phyloP scores from a whole-genome alignment of 768 basidiomycete genomes.

The Leccinum longicurvipes region DNA sequence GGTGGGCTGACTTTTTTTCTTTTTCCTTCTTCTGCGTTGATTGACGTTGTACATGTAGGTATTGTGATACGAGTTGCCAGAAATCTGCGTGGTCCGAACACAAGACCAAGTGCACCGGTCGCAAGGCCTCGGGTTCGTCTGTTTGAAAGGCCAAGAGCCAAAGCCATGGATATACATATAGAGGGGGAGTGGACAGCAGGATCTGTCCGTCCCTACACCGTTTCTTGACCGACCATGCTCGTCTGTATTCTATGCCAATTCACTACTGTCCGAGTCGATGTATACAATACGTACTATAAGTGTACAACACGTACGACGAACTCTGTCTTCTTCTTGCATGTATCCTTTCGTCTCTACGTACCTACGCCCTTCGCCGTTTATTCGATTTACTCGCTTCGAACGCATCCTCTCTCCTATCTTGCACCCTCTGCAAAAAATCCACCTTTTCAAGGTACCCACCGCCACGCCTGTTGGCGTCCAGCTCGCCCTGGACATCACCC shows the following conservation, averaged over 20 bases:
- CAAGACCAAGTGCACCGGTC: conserved; percentile 9
- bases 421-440: conserved; percentile 77
- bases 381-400: conserved; percentile 53
- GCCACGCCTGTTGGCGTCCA: conserved; percentile 69
- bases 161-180: neutral
- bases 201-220: neutral
- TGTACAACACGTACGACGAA: neutral
- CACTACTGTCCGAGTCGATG: neutral
- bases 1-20: conserved; percentile 22
- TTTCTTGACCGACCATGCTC: neutral
- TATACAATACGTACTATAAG: conserved; percentile 12
- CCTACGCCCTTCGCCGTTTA: conserved; percentile 43
- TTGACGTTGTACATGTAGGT: neutral
- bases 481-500: conserved; percentile 56
- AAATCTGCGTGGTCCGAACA: conserved; percentile 17
- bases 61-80: conserved; percentile 16
- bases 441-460: conserved; percentile 85
- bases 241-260: neutral
- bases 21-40: neutral
- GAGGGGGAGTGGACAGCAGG: neutral
- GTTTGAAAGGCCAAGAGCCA: neutral
- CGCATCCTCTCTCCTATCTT: conserved; percentile 63
- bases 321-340: neutral
- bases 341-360: neutral
- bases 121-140: neutral